Base-by-base conservation (phyloP, 768 basidiomycete species). In the Tylopilus balloui region DNA sequence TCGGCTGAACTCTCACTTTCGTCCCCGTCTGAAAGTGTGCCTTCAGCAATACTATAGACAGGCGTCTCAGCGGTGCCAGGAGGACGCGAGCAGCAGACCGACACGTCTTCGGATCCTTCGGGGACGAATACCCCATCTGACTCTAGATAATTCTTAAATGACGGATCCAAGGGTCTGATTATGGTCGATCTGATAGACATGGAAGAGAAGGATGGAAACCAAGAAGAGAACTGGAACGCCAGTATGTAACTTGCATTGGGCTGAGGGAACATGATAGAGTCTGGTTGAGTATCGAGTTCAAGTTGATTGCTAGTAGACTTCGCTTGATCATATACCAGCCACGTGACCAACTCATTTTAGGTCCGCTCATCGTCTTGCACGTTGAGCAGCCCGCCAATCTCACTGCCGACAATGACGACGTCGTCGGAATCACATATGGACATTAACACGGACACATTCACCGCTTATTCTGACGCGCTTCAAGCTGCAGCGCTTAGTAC, bases 71-170 rank as follows among this genome's bases (percentile, higher is more conserved):
- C 12, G 42, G 42, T 45, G 15, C 6, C 11, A 17, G 24, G 2
- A 17, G 29, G 36, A 10, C 40, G 21, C 14, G 25, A 45, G 28
- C 17, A 48, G 39, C 24, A 43, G 47, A 77, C 84, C 53, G 67
- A 91, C 88, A 72, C 55, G 61, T 90, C 75, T 68, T 89, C 90
- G 6, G 90, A 83, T 32, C 89, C 91, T 50, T 83, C 78, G 0
- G 92, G 92, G 1, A 93, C 69, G 53, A 86, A 81, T 21, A 94
- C 79, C n/a, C 91, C 81, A 58, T 95, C 88, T n/a, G 84, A 77
- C 51, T 87, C 75, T 34, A 94, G 75, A 63, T 92, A 94, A 14
- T 77, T 74, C 34, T 71, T 69, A 52, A 95, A 93, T 0, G 77
- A 75, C 27, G 67, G 62, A 4, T 77, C 73, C 7, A 93, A 69